Evolutionary conservation across 2,329 filamentous ascomycete genomes (phyloP), one percentile per base, ranked within the genome.

Genomic region (Stagonosporopsis vannaccii): DNA sequence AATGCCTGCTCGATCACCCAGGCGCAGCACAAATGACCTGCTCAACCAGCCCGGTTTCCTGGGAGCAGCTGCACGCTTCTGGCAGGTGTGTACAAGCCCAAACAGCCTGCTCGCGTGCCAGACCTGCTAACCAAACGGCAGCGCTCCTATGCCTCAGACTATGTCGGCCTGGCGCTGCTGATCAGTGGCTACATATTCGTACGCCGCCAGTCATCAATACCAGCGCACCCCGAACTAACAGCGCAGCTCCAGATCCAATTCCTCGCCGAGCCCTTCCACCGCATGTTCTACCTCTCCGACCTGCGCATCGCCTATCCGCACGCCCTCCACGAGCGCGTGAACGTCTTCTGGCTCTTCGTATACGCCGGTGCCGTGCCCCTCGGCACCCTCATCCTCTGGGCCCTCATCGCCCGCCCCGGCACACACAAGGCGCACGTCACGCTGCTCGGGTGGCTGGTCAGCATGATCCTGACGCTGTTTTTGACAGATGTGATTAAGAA

Each of bases 401-500:
- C 91, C 46, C 69, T 85, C 49, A 52, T 86, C 33, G 76, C 84
- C 28, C 84, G 85, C 42, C 86, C 90, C 0, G 83, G 85, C 6
- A 76, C 84, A 8, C 90, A 96, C 75, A 96, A 96, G 74, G 85
- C 90, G 57, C 93, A 98, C 77, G 90, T 93, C 61, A 90, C 92
- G 0, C 80, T 96, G 48, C 85, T 99, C 1, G 90, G 92, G 20
- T 87, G 97, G 58, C 80, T 88, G 46, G 91, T 94, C 68, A 75
- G 71, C 61, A 77, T 98, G 23, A 82, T 92, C 65, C 82, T 97
- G 45, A 89, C 91, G 0, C 85, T 87, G 6, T 90, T 97, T 74
- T 81, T 98, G 39, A 98, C 95, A 40, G 93, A 98, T 73, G 72
- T 79, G 25, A 83, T 98, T 71, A 99, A 99, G 78, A 97, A 96